These are phyloP conservation scores for Fusarium verrucosum DNA, from an alignment of 2,329 filamentous ascomycete species.

Conservation along the genomic window DNA sequence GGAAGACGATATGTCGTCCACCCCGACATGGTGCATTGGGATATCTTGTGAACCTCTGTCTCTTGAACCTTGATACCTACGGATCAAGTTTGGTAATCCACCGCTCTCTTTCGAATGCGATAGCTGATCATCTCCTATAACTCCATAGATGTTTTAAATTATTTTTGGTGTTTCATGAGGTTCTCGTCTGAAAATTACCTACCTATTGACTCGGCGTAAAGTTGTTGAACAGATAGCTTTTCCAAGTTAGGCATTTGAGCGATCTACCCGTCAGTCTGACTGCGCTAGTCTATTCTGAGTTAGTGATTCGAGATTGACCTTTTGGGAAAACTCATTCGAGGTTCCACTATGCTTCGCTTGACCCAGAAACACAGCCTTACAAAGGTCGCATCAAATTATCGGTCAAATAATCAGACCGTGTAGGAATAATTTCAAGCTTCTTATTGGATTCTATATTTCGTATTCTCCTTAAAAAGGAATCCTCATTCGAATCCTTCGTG, in stretches of 20 bases:
- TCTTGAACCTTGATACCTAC: neutral
- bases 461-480: slow-evolving; percentile 26
- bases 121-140: too few relatives aligned
- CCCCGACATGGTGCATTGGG: neutral
- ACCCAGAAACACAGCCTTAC: slow-evolving; percentile 29
- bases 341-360: neutral
- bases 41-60: neutral
- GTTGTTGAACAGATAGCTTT: neutral
- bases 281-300: slow-evolving; percentile 7
- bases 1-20: neutral
- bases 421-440: neutral
- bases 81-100: neutral
- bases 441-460: slow-evolving; percentile 10
- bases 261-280: neutral
- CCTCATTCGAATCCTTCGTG: slow-evolving; percentile 29
- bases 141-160: neutral
- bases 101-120: neutral
- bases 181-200: neutral
- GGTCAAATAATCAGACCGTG: slow-evolving; percentile 13
- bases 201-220: neutral
- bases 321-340: slow-evolving; percentile 40
- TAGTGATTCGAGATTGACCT: slow-evolving; percentile 24
- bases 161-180: neutral
- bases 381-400: slow-evolving; percentile 11
- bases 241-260: slow-evolving; percentile 12